Conservation (phyloP, 176 grass and related monocot genomes). For the Carex littledalei region DNA sequence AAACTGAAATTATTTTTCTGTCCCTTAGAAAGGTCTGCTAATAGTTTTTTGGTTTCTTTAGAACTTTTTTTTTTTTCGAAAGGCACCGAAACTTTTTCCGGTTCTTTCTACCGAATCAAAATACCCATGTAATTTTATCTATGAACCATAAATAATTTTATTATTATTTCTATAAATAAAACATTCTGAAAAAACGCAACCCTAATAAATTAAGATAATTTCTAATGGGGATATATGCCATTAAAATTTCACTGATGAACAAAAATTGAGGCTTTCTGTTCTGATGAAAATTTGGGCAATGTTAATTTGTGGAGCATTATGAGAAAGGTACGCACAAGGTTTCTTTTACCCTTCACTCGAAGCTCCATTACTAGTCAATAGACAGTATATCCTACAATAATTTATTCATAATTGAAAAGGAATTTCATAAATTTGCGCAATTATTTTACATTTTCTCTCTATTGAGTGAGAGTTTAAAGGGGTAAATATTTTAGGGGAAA, state of each 20-base stretch:
- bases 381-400: neutral
- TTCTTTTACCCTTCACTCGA: conserved; percentile 40
- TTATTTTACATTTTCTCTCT: neutral
- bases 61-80: no score
- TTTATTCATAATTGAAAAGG: neutral
- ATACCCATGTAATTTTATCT: no score
- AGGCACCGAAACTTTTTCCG: no score
- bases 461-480: neutral
- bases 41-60: no score
- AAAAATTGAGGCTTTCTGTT: conserved; percentile 24
- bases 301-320: conserved; percentile 37
- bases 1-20: no score
- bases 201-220: no score
- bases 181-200: no score
- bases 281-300: conserved; percentile 9
- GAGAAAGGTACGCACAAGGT: conserved; percentile 30
- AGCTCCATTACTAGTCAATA: conserved; percentile 21
- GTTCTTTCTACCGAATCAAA: no score
- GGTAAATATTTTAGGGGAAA: no score
- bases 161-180: no score
- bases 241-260: conserved; percentile 3
- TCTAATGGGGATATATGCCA: conserved; percentile 17
- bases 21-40: no score
- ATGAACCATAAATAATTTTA: no score
- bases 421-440: neutral